Percentiles rank a stretch among this genome's conserved stretches.
Evolutionary conservation across 805 yeast species (phyloP).

Genomic region (Brettanomyces nanus): DNA sequence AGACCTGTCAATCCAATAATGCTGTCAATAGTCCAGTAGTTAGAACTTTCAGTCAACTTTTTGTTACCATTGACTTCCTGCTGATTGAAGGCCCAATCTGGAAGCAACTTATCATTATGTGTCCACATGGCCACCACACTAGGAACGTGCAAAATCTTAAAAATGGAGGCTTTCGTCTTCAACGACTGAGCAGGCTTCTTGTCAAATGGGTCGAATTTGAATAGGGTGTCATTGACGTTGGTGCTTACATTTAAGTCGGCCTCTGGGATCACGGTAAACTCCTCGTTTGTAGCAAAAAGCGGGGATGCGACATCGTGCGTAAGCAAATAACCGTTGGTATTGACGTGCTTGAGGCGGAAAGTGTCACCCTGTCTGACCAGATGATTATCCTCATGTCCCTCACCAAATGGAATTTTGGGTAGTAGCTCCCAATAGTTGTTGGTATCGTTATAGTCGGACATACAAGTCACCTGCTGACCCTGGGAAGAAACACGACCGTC

Average conservation of each 20-base stretch:
- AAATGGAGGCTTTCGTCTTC: constrained; percentile 60
- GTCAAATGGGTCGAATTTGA: constrained; percentile 57
- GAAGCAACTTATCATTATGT: constrained; percentile 71
- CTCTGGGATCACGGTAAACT: constrained; percentile 64
- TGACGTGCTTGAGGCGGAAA: constrained; percentile 73
- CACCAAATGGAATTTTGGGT: constrained; percentile 46
- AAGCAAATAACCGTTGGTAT: constrained; percentile 69
- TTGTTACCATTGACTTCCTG: constrained; percentile 95
- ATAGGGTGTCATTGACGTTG: constrained; percentile 66
- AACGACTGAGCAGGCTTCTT: constrained; percentile 43
- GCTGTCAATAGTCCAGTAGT: constrained; percentile 68
- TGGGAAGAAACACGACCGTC: constrained; percentile 93
- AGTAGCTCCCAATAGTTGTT: constrained; percentile 85
- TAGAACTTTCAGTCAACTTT: constrained; percentile 56
- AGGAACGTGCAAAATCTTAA: constrained; percentile 73
- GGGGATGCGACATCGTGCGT: constrained; percentile 98
- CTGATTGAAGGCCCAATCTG: constrained; percentile 92
- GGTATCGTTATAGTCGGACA: constrained; percentile 45
- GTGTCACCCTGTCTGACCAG: constrained; percentile 63
- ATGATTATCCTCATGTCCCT: constrained; percentile 31
- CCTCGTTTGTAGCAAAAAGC: constrained; percentile 83
- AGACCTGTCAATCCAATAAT: constrained; percentile 58
- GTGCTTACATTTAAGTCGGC: constrained; percentile 46
- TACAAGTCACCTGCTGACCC: constrained; percentile 88
- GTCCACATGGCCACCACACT: constrained; percentile 94